A percentile compares a stretch with the other conserved stretches of the same genome.
Conservation (phyloP, 169 alveolate genomes). For the Cryptosporidium bovis region DNA sequence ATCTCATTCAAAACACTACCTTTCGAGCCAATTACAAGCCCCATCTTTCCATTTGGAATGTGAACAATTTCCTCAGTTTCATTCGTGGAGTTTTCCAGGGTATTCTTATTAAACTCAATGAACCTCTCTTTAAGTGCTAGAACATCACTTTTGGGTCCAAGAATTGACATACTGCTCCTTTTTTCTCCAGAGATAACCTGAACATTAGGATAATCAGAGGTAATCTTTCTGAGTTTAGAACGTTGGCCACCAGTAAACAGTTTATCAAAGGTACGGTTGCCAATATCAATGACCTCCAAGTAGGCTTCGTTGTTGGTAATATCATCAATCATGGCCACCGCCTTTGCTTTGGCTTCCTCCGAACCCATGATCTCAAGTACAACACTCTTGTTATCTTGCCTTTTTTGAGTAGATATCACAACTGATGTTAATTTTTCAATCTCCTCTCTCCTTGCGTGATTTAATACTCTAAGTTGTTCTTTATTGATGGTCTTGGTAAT, state of each 20-base stretch:
- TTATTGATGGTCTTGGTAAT: constrained; percentile 38
- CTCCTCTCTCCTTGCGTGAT: constrained; percentile 52
- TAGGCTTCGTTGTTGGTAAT: constrained; percentile 37
- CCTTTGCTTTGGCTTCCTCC: constrained; percentile 47
- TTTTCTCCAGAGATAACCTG: constrained; percentile 51
- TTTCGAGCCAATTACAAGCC: constrained; percentile 51
- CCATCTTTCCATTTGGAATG: constrained; percentile 67
- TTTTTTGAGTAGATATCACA: constrained; percentile 50
- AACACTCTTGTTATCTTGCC: constrained; percentile 45
- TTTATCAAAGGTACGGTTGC: constrained; percentile 42
- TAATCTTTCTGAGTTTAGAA: constrained; percentile 43
- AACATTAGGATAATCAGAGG: constrained; percentile 36
- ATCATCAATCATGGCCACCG: constrained; percentile 30
- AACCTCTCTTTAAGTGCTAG: constrained; percentile 42
- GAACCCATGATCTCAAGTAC: constrained; percentile 58
- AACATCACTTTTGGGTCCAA: constrained; percentile 58
- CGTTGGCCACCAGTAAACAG: constrained; percentile 31
- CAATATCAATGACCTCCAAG: constrained; percentile 26
- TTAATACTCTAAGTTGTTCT: constrained; percentile 59
- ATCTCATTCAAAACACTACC: constrained; percentile 69
- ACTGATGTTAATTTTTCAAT: constrained; percentile 51
- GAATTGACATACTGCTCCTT: constrained; percentile 19
- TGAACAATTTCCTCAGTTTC: constrained; percentile 53
- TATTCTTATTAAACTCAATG: constrained; percentile 21
- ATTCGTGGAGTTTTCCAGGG: constrained; percentile 28